Percentiles rank a stretch among this genome's conserved stretches.
Conservation (phyloP, 345 rosid genomes). For the Salix koriyanagi region DNA sequence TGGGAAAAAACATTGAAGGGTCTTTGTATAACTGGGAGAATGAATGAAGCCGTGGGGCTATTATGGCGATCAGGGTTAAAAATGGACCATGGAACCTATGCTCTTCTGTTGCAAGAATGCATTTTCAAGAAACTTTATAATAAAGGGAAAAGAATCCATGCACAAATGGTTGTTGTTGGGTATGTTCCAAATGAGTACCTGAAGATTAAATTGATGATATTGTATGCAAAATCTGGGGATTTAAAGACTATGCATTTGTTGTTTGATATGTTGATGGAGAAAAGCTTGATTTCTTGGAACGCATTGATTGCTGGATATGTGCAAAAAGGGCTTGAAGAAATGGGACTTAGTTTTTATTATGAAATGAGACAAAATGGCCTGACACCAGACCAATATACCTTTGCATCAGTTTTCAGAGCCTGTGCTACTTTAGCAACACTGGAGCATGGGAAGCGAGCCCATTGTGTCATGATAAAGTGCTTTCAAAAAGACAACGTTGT, state of each 20-base stretch:
- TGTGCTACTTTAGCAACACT: slow-evolving; percentile 57
- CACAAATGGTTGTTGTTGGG: slow-evolving; percentile 62
- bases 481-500: slow-evolving; percentile 44
- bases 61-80: slow-evolving; percentile 37
- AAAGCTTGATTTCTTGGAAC: slow-evolving; percentile 10
- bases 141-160: slow-evolving; percentile 56
- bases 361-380: slow-evolving; percentile 43
- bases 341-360: slow-evolving; percentile 35
- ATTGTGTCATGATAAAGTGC: slow-evolving; percentile 50
- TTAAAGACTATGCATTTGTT: slow-evolving; percentile 6
- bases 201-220: slow-evolving; percentile 54
- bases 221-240: slow-evolving; percentile 49
- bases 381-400: slow-evolving; percentile 30
- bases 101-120: slow-evolving; percentile 66
- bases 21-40: slow-evolving; percentile 60
- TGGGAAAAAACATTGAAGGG: slow-evolving; percentile 49
- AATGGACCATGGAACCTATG: slow-evolving; percentile 40
- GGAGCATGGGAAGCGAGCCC: slow-evolving; percentile 58
- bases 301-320: slow-evolving; percentile 5
- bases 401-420: slow-evolving; percentile 67
- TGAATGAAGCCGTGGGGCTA: slow-evolving; percentile 59
- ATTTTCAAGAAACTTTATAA: slow-evolving; percentile 39
- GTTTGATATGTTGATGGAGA: background rate
- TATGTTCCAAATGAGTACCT: slow-evolving; percentile 42
- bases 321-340: slow-evolving; percentile 7